phyloP scores from a whole-genome alignment of 2,329 filamentous ascomycete genomes.

The Sporothrix mexicana region DNA sequence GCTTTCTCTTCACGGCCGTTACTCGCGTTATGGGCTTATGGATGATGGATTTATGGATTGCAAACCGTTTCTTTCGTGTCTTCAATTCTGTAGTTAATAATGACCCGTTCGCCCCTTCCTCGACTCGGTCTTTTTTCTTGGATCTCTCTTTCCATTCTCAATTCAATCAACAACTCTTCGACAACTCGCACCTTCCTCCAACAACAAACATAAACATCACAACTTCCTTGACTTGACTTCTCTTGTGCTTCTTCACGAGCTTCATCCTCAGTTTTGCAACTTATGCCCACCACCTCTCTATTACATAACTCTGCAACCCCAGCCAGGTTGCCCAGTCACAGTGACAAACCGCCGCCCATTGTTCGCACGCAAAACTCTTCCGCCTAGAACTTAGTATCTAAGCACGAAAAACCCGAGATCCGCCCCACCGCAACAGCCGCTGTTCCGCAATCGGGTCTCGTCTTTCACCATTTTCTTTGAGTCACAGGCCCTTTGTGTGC shows the following conservation, averaged over 20 bases:
- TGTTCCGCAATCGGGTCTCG: conserved; percentile 38
- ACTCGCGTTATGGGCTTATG: conserved; percentile 23
- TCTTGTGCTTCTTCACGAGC: conserved; percentile 12
- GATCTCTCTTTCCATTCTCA: conserved; percentile 12
- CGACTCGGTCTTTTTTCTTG: conserved; percentile 2
- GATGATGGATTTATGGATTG: conserved; percentile 1
- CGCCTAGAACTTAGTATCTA: conserved; percentile 3
- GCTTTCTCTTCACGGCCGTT: conserved; percentile 16
- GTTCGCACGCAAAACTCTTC: conserved; percentile 24
- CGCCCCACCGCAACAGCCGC: conserved; percentile 33
- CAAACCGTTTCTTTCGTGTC: conserved; percentile 15
- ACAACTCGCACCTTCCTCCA: conserved; percentile 17
- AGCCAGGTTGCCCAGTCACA: conserved; percentile 34
- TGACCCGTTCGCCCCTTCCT: conserved; percentile 24
- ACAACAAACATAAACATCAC: background rate
- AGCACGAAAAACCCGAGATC: conserved; percentile 16
- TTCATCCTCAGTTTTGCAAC: background rate
- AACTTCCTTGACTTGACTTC: background rate
- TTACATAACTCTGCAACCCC: conserved; percentile 23
- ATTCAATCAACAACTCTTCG: conserved; percentile 7
- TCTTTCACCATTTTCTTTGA: conserved; percentile 33
- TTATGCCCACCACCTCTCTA: conserved; percentile 4
- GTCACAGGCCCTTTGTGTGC: conserved; percentile 36
- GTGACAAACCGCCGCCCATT: background rate
- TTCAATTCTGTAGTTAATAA: conserved; percentile 29